Evolutionary conservation across 768 basidiomycete genomes (phyloP).

Genomic region (Chlorophyllum brunneum): DNA sequence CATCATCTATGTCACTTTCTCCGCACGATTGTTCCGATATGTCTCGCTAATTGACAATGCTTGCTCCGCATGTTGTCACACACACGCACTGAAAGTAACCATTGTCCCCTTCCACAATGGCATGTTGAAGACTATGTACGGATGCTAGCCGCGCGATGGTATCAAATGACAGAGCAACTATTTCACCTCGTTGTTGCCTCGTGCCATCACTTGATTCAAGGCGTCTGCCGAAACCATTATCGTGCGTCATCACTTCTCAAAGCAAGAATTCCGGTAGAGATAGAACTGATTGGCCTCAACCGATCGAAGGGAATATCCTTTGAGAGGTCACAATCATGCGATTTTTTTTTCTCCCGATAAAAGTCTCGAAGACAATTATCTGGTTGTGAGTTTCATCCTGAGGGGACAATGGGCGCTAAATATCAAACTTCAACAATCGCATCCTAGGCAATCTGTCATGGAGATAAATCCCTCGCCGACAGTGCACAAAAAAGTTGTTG

Average conservation of each 20-base stretch:
- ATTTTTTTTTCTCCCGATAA: neutral
- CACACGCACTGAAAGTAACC: conserved; percentile 8
- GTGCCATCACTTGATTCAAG: conserved; percentile 5
- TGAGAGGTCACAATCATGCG: neutral
- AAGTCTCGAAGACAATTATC: neutral
- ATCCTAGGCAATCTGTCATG: neutral
- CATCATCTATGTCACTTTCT: conserved; percentile 6
- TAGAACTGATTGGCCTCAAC: conserved; percentile 3
- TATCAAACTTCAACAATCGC: neutral
- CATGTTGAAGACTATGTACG: conserved; percentile 10
- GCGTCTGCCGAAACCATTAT: conserved; percentile 11
- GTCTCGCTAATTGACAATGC: conserved; percentile 13
- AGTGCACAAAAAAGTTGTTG: neutral
- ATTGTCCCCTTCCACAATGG: conserved; percentile 8
- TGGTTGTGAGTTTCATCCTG: neutral
- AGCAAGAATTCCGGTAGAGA: neutral
- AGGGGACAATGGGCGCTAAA: neutral
- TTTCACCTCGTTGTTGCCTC: conserved; percentile 11
- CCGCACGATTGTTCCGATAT: conserved; percentile 10
- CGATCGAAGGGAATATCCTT: neutral
- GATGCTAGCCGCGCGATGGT: conserved; percentile 10
- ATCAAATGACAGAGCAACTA: conserved; percentile 7
- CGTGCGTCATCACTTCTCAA: conserved; percentile 14
- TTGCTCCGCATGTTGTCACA: conserved; percentile 10
- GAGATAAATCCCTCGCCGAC: neutral